Base-by-base conservation (phyloP, 805 yeast species). In the Wickerhamiella qilinensis region DNA sequence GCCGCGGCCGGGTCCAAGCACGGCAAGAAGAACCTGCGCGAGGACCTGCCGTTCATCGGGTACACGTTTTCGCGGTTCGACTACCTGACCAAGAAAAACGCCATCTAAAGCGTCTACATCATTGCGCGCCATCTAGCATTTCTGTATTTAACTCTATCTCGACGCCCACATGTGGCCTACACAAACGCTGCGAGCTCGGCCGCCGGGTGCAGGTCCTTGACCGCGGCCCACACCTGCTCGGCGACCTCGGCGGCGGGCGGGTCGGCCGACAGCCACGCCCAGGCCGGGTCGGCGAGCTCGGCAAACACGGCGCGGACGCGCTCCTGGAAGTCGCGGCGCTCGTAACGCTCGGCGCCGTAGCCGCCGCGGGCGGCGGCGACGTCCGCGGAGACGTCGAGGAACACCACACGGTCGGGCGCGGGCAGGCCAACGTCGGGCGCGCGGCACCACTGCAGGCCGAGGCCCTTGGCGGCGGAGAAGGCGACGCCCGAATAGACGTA, bases 61-160 rank as follows among this genome's bases (percentile, higher is more conserved):
- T 91, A 91, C 63, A 91, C 98, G 0, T 91, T 82, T 57, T 82
- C 94, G 31, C 70, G 97, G 53, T 91, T 91, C 56, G 97, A 86
- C 58, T 85, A 86, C 55, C 66, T 86, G 44, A 86, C 96, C 3
- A 47, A 51, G 34, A 55, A 59, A 48, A 57, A 58, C 36, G 62
- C 58, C 2, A 46, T 58, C n/a, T 58, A 46, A 18, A n/a, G 30
- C 30, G 17, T 28, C 5, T 16, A 14, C 17, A 30, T 6, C 17
- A 15, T n/a, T n/a, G n/a, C n/a, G n/a, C n/a, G n/a, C n/a, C n/a
- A n/a, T n/a, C n/a, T n/a, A n/a, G n/a, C n/a, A n/a, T n/a, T n/a
- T n/a, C n/a, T n/a, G n/a, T n/a, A n/a, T n/a, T n/a, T n/a, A n/a
- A n/a, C n/a, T n/a, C n/a, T n/a, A n/a, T n/a, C n/a, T n/a, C n/a